Base-by-base conservation (phyloP, 768 basidiomycete species). In the Podaxis sp. region DNA sequence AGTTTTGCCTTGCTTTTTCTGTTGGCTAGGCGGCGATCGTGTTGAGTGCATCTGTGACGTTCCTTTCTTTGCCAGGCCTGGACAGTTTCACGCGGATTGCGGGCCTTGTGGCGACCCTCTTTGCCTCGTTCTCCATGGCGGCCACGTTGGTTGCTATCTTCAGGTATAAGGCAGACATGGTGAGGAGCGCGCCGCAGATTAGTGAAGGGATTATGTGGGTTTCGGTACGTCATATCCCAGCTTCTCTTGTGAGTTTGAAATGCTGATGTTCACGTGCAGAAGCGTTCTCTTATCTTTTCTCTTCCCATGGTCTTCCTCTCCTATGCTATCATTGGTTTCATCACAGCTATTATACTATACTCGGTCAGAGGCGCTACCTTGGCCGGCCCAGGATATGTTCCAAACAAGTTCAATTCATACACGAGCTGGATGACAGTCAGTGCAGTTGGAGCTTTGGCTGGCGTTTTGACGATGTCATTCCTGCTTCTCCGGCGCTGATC, bases 11-110 rank as follows among this genome's bases (percentile, higher is more conserved):
- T 52, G 63, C 68, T 26, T 65, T 59, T 42, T 63, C 36, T 51
- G 48, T 59, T 64, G 48, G 65, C 53, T 72, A 93, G 92, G 90
- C 91, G 68, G 92, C 92, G 30, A 82, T 93, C 63, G 81, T 93
- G 24, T 77, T 93, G 63, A 92, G 92, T 67, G 88, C 90, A 36
- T 90, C 91, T 44, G 88, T 92, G 61, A 92, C 90, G 28, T 87
- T 93, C 75, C 82, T 94, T 71, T 84, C 89, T 56, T 81, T 94
- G 58, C 91, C 92, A 68, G 89, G 87, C 42, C 67, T 94, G 73
- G 87, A 88, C 72, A 82, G 77, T 63, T 65, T 87, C 65, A 76
- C 87, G 61, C 83, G 90, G 61, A 78, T 87, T 53, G 83, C 86
- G 24, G 87, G 85, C 36, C 80, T 93, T 67, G 77, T 90, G 13